phyloP scores from a whole-genome alignment of 768 basidiomycete genomes.

The Psilocybe tampanensis region DNA sequence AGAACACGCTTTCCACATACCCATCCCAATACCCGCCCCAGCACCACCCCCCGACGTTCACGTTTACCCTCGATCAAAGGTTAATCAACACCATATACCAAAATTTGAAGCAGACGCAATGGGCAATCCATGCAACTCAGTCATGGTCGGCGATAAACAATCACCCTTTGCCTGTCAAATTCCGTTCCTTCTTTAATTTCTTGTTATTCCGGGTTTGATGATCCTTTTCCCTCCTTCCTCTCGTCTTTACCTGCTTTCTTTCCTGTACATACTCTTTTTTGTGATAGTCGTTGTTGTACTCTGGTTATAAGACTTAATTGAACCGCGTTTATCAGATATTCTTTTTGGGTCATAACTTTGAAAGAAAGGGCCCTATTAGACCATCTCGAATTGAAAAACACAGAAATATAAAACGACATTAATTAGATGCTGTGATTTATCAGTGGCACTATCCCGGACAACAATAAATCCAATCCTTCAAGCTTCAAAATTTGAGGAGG shows the following conservation, averaged over 20 bases:
- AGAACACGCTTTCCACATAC: background rate
- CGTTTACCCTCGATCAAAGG: no score
- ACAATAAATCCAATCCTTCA: no score
- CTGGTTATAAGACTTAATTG: background rate
- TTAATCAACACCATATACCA: background rate
- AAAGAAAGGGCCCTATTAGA: no score
- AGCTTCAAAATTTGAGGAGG: no score
- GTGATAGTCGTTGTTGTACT: conserved; percentile 2
- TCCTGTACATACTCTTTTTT: no score
- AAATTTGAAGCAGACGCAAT: background rate
- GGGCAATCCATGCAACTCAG: background rate
- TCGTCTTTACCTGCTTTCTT: background rate
- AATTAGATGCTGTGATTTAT: no score
- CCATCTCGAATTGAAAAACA: no score
- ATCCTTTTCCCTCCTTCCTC: background rate
- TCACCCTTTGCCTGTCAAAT: background rate
- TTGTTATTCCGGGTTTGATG: background rate
- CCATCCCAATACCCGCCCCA: background rate
- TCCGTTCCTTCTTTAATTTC: background rate
- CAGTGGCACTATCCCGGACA: no score
- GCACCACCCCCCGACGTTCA: background rate
- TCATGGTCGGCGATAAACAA: no score
- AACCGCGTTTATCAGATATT: background rate
- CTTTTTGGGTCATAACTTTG: no score
- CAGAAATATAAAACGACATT: no score